phyloP scores from a whole-genome alignment of 257 asterid species.

The Ligustrum vulgare region DNA sequence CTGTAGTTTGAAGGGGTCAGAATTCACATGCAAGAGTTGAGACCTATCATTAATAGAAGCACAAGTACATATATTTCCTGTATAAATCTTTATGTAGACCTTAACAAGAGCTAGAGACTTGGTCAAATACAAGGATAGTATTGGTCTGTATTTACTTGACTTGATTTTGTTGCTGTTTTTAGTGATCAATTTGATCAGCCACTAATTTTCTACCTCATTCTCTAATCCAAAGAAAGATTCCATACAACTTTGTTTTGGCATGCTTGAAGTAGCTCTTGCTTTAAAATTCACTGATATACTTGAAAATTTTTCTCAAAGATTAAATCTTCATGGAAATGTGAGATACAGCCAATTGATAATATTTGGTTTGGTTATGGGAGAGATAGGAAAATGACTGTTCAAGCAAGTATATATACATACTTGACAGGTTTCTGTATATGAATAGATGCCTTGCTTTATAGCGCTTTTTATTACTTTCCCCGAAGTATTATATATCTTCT shows the following conservation, averaged over 20 bases:
- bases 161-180: background rate
- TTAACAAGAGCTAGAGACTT: background rate
- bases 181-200: background rate
- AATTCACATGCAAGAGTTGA: background rate
- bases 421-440: background rate
- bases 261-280: background rate
- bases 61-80: background rate
- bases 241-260: background rate
- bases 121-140: background rate
- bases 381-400: background rate
- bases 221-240: background rate
- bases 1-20: background rate
- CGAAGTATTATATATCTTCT: background rate
- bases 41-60: background rate
- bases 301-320: background rate
- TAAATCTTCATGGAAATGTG: background rate
- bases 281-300: background rate
- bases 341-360: background rate
- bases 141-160: background rate
- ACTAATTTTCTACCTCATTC: background rate
- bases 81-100: background rate
- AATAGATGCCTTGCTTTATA: background rate
- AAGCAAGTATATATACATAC: background rate
- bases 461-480: background rate
- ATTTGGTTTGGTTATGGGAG: background rate